Evolutionary conservation across 495 filamentous ascomycete genomes (phyloP).

Genomic region (Cercophora samala): DNA sequence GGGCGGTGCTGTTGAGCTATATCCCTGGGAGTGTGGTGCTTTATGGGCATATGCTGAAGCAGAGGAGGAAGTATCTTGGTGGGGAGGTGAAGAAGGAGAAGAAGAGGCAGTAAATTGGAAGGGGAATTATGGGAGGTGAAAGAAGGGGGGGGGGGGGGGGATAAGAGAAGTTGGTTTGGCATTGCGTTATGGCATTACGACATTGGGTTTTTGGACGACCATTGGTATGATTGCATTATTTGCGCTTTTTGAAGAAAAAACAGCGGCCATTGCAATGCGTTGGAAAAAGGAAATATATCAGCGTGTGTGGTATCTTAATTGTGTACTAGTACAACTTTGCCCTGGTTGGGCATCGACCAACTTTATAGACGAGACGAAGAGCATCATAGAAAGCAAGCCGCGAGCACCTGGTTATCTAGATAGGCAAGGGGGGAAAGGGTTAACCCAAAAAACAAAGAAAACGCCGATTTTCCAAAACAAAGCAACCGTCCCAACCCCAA

Average conservation of each 20-base stretch:
- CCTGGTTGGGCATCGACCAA: too few species aligned
- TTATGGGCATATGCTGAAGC: slow-evolving; percentile 90
- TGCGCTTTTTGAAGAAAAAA: neutral
- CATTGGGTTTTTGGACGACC: neutral
- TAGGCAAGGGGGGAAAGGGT: neutral
- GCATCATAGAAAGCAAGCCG: neutral
- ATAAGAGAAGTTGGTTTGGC: too few species aligned
- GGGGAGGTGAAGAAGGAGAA: slow-evolving; percentile 28
- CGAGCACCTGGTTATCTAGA: neutral
- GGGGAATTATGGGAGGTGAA: neutral
- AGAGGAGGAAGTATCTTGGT: slow-evolving; percentile 70
- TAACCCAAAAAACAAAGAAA: neutral
- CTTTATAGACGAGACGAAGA: neutral
- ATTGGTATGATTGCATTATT: neutral
- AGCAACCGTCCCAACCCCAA: neutral
- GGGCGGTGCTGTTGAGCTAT: slow-evolving; percentile 65
- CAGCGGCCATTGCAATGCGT: neutral
- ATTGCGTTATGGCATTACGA: slow-evolving; percentile 1
- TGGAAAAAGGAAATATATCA: neutral
- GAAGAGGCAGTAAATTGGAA: slow-evolving; percentile 23
- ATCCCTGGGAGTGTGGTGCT: slow-evolving; percentile 81
- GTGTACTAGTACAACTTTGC: neutral
- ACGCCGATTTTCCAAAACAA: neutral
- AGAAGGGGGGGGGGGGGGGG: neutral
- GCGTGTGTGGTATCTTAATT: neutral